Percentiles rank a stretch among this genome's conserved stretches.
phyloP scores from a whole-genome alignment of 2,329 filamentous ascomycete genomes.

The Cercospora brassicicola region DNA sequence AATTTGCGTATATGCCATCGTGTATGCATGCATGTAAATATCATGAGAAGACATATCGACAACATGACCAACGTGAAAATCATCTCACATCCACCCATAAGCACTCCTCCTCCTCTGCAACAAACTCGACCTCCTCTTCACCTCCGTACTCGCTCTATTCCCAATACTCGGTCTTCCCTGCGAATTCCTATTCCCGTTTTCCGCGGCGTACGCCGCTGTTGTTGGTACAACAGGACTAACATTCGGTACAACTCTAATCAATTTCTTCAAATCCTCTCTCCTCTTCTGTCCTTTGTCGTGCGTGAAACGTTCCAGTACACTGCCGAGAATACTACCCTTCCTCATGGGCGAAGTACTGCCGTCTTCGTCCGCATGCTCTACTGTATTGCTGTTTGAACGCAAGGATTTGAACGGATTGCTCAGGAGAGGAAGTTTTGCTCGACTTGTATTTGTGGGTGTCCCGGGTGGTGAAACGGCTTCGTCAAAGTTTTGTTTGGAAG shows the following conservation, averaged over 20 bases:
- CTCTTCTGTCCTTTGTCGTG: conserved; percentile 35
- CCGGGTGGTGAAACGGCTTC: conserved; percentile 18
- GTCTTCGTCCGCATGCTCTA: not conserved
- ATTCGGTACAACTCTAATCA: conserved; percentile 35
- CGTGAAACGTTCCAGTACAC: conserved; percentile 26
- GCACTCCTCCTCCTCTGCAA: conserved; percentile 9
- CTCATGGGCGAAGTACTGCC: not conserved
- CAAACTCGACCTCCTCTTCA: not conserved
- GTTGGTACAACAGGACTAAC: not conserved
- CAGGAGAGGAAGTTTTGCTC: not conserved
- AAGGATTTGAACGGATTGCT: not conserved
- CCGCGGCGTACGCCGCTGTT: not conserved
- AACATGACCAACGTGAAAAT: not conserved
- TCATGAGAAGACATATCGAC: no score
- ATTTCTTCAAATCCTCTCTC: conserved; percentile 37
- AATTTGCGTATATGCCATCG: no score
- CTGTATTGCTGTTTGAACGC: not conserved
- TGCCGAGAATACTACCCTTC: conserved; percentile 19
- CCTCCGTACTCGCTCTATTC: not conserved
- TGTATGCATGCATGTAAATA: no score
- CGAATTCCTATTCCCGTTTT: conserved; percentile 6
- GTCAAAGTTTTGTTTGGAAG: conserved; percentile 30
- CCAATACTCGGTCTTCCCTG: not conserved
- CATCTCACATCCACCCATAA: conserved; percentile 3
- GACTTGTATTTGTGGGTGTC: not conserved